Percentiles rank a stretch among this genome's conserved stretches.
phyloP scores from a whole-genome alignment of 176 grass and related monocot species.

The Oryza glumipatula region DNA sequence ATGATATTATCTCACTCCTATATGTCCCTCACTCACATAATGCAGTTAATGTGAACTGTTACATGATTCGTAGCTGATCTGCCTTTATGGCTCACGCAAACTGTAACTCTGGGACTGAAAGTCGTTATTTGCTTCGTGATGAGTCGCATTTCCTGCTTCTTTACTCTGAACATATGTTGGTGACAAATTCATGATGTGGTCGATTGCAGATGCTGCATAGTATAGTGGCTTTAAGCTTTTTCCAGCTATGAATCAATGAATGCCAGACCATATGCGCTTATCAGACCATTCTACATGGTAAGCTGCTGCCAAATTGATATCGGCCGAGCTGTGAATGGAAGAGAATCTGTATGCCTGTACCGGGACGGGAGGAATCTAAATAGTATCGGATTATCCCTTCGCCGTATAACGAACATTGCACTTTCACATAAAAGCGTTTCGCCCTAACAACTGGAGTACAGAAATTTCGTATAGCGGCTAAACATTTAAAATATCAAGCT shows the following conservation, averaged over 20 bases:
- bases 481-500: too few species aligned
- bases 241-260: neutral
- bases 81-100: neutral
- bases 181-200: neutral
- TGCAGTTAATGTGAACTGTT: neutral
- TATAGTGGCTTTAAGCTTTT: neutral
- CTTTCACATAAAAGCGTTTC: too few species aligned
- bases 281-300: neutral
- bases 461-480: too few species aligned
- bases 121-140: constrained; percentile 1
- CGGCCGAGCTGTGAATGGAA: neutral
- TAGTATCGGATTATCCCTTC: neutral
- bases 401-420: neutral
- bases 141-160: neutral
- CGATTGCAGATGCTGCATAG: neutral
- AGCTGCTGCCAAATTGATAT: too few species aligned
- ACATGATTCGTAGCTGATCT: neutral
- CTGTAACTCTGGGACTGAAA: neutral
- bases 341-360: neutral
- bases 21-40: neutral
- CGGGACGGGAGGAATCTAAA: neutral
- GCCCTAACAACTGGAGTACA: too few species aligned
- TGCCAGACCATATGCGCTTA: neutral
- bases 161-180: neutral
- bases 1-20: neutral